Evolutionary conservation across 2,329 filamentous ascomycete species (phyloP), one percentile per base, ranked within the genome.

Genomic region (Hortaea sp.): DNA sequence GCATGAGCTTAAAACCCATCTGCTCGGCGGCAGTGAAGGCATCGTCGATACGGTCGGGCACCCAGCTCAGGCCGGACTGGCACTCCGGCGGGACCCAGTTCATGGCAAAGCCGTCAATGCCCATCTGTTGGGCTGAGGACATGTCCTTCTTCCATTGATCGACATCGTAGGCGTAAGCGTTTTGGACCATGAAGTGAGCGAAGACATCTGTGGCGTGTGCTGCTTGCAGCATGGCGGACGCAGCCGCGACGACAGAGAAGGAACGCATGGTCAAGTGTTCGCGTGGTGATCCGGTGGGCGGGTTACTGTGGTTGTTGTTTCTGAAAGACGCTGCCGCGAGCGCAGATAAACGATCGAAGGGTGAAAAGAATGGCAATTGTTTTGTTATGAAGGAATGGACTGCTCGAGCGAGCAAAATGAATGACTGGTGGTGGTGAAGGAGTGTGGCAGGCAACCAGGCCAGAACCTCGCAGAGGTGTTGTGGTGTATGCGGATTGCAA

Each of bases 41-140:
- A 48, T 65, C 62, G 41, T 62, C 60, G 43, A 66, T 63, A 45
- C 58, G 59, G 53, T 60, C 59, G 29, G 58, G 48, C 48, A 57
- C 56, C 63, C 63, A 66, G 45, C 45, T 50, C 41, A 59, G 53
- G 43, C 57, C 50, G 41, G 48, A 49, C 31, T 54, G 43, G 50
- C 64, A 66, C 53, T 65, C 55, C 11, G 64, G 64, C 6, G 63
- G 61, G 39, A 60, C 60, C 58, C 59, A 64, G 53, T 66, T 64
- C 46, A 67, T 57, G n/a, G 61, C 61, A 50, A 65, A 65, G 44
- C 62, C 63, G 43, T 65, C 63, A 31, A 65, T 60, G 49, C 62
- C 62, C 35, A 64, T 54, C 35, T 60, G 53, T 47, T 65, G 54
- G 12, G 63, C 63, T 31, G 53, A 46, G 11, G 48, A 47, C 43